These are phyloP conservation scores for Xylariaceae sp. DNA, from an alignment of 2,329 filamentous ascomycete genomes.

Conservation along the genomic window DNA sequence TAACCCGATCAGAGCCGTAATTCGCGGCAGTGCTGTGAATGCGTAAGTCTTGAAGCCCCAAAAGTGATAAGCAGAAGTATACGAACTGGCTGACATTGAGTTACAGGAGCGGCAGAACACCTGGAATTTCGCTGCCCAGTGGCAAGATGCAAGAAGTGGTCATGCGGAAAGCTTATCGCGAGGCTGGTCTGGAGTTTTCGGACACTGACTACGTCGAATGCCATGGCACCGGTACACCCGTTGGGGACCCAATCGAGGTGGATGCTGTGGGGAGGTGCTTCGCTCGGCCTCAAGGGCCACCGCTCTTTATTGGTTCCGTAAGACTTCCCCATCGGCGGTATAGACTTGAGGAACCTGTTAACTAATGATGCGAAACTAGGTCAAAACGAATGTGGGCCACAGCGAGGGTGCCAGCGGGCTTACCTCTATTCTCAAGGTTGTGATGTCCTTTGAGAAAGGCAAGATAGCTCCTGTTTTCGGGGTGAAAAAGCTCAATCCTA, in stretches of 20 bases:
- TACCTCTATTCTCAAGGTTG: constrained; percentile 14
- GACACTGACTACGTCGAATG: constrained; percentile 25
- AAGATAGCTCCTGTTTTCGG: constrained; percentile 10
- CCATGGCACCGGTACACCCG: constrained; percentile 24
- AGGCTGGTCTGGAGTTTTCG: constrained; percentile 22
- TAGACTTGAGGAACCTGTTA: too few species aligned
- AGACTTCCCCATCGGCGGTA: background rate
- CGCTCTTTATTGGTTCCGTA: constrained; percentile 12
- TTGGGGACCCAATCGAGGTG: constrained; percentile 24
- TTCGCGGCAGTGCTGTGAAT: constrained; percentile 14
- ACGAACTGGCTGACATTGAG: background rate
- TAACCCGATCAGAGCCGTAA: constrained; percentile 10
- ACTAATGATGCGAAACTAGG: background rate
- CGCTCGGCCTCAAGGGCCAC: background rate
- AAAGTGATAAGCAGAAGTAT: background rate
- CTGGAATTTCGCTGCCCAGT: constrained; percentile 43
- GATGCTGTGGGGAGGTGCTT: constrained; percentile 13
- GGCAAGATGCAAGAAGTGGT: constrained; percentile 26
- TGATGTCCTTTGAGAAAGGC: constrained; percentile 7
- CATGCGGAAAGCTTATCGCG: constrained; percentile 31
- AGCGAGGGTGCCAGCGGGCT: constrained; percentile 16
- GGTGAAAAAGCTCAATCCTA: constrained; percentile 13
- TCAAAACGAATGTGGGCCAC: constrained; percentile 15
- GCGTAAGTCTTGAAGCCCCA: constrained; percentile 4
- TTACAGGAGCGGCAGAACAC: constrained; percentile 34